A percentile compares a stretch with the other conserved stretches of the same genome.
Evolutionary conservation across 2,329 filamentous ascomycete genomes (phyloP).

Genomic region (Fusarium papillatum): DNA sequence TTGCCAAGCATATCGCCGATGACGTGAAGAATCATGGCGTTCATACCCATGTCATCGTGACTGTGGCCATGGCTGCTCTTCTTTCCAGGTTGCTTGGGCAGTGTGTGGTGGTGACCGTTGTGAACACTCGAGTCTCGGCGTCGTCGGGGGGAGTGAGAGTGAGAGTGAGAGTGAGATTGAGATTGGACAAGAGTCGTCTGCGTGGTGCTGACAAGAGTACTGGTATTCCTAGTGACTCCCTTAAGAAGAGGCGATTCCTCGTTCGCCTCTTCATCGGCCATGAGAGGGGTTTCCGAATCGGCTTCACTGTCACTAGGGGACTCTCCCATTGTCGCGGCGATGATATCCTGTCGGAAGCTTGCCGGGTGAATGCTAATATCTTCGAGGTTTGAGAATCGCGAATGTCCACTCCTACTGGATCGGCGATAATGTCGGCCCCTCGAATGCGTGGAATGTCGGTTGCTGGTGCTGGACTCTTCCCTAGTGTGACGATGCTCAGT

Average conservation of each 20-base stretch:
- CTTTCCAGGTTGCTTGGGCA: slow-evolving; percentile 73
- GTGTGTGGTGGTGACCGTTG: slow-evolving; percentile 83
- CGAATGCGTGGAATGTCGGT: slow-evolving; percentile 48
- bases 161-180: slow-evolving; percentile 33
- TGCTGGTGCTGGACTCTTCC: slow-evolving; percentile 46
- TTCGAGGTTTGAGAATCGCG: slow-evolving; percentile 74
- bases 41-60: slow-evolving; percentile 96
- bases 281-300: slow-evolving; percentile 61
- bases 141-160: slow-evolving; percentile 43
- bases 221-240: slow-evolving; percentile 48
- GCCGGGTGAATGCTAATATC: slow-evolving; percentile 90
- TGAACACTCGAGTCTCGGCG: slow-evolving; percentile 70
- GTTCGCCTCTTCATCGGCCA: slow-evolving; percentile 55
- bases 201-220: slow-evolving; percentile 42
- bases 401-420: slow-evolving; percentile 64
- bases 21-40: slow-evolving; percentile 82
- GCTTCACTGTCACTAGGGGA: slow-evolving; percentile 65
- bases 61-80: slow-evolving; percentile 81
- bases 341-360: slow-evolving; percentile 93
- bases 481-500: slow-evolving; percentile 42
- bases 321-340: slow-evolving; percentile 78
- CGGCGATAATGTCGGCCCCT: slow-evolving; percentile 60
- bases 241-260: slow-evolving; percentile 65
- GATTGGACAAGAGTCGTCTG: slow-evolving; percentile 37
- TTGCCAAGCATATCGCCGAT: slow-evolving; percentile 90